Evolutionary conservation across 805 yeast species (phyloP).

Genomic region (Lipomyces anomalus): DNA sequence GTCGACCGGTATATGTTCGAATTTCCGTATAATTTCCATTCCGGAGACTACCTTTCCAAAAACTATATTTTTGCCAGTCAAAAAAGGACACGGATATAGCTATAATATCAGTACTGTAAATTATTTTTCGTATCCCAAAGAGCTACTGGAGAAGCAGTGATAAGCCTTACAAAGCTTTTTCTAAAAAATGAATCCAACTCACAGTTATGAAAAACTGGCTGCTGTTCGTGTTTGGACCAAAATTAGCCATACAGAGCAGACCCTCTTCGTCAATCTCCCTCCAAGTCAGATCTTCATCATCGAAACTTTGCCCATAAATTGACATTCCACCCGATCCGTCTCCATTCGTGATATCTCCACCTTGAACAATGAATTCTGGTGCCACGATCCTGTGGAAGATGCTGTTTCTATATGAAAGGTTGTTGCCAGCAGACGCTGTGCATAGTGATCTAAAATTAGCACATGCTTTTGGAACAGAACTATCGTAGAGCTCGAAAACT

Average conservation of each 20-base stretch:
- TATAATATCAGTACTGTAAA: too few species aligned
- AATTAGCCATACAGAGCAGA: slow-evolving; percentile 65
- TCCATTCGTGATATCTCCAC: slow-evolving; percentile 67
- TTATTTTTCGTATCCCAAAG: not conserved
- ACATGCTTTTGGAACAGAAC: too few species aligned
- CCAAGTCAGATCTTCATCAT: slow-evolving; percentile 65
- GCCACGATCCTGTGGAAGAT: slow-evolving; percentile 70
- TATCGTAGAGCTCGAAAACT: too few species aligned
- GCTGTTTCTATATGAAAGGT: slow-evolving; percentile 57
- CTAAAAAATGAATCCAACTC: not conserved
- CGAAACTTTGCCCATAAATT: slow-evolving; percentile 61
- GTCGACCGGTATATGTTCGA: slow-evolving; percentile 17
- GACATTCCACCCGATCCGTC: slow-evolving; percentile 70
- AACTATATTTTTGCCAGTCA: slow-evolving; percentile 92
- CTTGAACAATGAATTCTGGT: slow-evolving; percentile 69
- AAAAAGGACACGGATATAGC: slow-evolving; percentile 42
- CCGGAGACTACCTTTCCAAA: slow-evolving; percentile 49
- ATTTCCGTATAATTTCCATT: slow-evolving; percentile 4
- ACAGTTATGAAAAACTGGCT: slow-evolving; percentile 84
- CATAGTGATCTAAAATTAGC: slow-evolving; percentile 65
- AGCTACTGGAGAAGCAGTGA: not conserved
- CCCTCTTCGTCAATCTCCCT: slow-evolving; percentile 59
- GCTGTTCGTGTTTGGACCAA: too few species aligned
- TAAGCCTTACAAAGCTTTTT: not conserved
- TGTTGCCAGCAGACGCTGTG: slow-evolving; percentile 59